Evolutionary conservation across 2,329 filamentous ascomycete species (phyloP).

Genomic region (Blumeria graminis): DNA sequence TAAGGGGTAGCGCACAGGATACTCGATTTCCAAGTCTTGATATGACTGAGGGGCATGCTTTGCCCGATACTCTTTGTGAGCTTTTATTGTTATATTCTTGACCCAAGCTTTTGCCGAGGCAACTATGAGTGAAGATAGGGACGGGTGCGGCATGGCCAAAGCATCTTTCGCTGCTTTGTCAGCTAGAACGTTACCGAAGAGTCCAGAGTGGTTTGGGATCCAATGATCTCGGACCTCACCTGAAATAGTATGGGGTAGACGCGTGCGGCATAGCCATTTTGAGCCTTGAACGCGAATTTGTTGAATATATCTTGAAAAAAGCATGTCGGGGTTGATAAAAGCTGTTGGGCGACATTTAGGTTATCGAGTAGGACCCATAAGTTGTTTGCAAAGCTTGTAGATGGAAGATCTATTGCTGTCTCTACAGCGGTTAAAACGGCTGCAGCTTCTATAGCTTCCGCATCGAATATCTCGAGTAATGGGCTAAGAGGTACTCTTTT

Average conservation of each 20-base stretch:
- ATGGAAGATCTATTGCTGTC: not conserved
- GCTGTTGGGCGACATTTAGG: too few relatives aligned
- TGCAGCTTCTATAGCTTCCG: not conserved
- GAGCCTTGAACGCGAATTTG: too few relatives aligned
- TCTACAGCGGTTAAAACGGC: not conserved
- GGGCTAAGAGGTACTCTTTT: not conserved
- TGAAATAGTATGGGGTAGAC: not conserved
- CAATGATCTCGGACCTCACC: not conserved
- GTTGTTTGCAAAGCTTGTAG: too few relatives aligned
- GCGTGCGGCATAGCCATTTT: not conserved
- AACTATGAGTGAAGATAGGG: too few relatives aligned
- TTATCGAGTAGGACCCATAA: too few relatives aligned
- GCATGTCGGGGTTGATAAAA: too few relatives aligned
- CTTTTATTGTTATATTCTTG: too few relatives aligned
- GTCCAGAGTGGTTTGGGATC: not conserved
- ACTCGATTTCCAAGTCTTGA: not conserved
- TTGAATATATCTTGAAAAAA: too few relatives aligned
- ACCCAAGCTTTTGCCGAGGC: too few relatives aligned
- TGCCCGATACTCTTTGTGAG: not conserved
- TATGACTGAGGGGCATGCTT: not conserved
- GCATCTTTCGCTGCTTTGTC: not conserved
- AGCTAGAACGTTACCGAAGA: not conserved
- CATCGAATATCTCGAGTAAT: not conserved
- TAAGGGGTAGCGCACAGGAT: not conserved
- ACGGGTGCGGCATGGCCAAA: too few relatives aligned